Percentiles rank a stretch among this genome's conserved stretches.
phyloP scores from a whole-genome alignment of 148 eudicot species.

The Rheum nobile region DNA sequence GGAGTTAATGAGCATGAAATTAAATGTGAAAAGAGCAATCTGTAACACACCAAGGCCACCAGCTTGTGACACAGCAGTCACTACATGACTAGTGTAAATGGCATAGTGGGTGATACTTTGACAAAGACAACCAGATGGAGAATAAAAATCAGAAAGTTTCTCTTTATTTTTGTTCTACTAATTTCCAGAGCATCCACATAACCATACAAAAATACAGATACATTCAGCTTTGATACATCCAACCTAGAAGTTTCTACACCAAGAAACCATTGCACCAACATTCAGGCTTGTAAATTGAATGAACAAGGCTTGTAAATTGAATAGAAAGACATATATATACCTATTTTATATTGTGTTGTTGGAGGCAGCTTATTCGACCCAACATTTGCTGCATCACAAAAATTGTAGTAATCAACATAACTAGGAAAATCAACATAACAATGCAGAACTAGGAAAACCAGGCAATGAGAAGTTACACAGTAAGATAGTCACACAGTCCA shows the following conservation, averaged over 20 bases:
- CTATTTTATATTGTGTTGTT: too few species aligned
- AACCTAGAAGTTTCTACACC: background rate
- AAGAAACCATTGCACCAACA: background rate
- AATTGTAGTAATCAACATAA: too few species aligned
- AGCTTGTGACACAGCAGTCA: background rate
- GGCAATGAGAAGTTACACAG: too few species aligned
- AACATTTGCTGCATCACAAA: too few species aligned
- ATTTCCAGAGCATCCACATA: background rate
- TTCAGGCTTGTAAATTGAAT: too few species aligned
- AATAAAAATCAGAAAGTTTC: background rate
- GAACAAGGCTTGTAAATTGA: too few species aligned
- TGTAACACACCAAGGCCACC: background rate
- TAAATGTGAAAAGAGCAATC: background rate
- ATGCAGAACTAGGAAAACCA: too few species aligned
- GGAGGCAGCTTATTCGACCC: too few species aligned
- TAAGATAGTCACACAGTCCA: too few species aligned
- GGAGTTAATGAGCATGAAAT: background rate
- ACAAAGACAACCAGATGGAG: background rate
- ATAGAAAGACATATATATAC: too few species aligned
- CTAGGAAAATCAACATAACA: too few species aligned
- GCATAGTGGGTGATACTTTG: background rate
- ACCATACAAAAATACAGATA: background rate
- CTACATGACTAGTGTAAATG: background rate
- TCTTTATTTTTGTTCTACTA: background rate
- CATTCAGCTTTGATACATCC: background rate